A percentile compares a stretch with the other conserved stretches of the same genome.
phyloP scores from a whole-genome alignment of 176 grass and related monocot genomes.

The Oryza coarctata region DNA sequence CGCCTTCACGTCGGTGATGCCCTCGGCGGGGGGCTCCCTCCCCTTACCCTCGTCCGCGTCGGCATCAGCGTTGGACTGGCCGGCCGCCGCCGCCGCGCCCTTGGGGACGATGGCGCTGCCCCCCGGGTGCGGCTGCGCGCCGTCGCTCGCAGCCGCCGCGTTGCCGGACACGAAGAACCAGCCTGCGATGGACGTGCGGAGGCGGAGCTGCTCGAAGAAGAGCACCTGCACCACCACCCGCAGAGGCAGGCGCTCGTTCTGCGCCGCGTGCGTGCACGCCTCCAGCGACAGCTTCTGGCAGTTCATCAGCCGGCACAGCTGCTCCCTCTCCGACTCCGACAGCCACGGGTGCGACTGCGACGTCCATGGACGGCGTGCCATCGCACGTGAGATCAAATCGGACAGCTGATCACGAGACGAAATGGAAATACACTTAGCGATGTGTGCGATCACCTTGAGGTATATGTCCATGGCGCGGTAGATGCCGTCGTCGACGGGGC shows the following conservation, averaged over 20 bases:
- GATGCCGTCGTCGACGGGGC: conserved; percentile 66
- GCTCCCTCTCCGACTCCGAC: conserved; percentile 70
- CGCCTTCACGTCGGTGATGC: conserved; percentile 45
- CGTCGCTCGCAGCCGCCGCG: conserved; percentile 14
- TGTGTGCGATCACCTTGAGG: conserved; percentile 57
- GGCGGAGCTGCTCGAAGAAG: conserved; percentile 80
- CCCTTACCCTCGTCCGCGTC: conserved; percentile 32
- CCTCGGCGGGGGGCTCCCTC: neutral
- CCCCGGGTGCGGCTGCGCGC: conserved; percentile 27
- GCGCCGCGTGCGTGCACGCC: conserved; percentile 65
- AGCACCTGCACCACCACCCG: conserved; percentile 82
- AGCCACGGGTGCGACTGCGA: conserved; percentile 75
- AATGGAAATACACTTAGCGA: neutral
- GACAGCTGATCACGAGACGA: neutral
- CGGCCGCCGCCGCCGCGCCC: neutral
- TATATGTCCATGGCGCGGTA: conserved; percentile 79
- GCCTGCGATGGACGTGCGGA: conserved; percentile 67
- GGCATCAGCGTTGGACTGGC: neutral
- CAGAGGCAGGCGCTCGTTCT: conserved; percentile 80
- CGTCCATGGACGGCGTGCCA: neutral
- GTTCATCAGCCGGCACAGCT: conserved; percentile 76
- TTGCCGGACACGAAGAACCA: conserved; percentile 71
- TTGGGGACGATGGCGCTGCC: conserved; percentile 40
- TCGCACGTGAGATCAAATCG: neutral
- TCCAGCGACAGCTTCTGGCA: conserved; percentile 80